phyloP scores from a whole-genome alignment of 495 filamentous ascomycete species.

The Podospora comata region DNA sequence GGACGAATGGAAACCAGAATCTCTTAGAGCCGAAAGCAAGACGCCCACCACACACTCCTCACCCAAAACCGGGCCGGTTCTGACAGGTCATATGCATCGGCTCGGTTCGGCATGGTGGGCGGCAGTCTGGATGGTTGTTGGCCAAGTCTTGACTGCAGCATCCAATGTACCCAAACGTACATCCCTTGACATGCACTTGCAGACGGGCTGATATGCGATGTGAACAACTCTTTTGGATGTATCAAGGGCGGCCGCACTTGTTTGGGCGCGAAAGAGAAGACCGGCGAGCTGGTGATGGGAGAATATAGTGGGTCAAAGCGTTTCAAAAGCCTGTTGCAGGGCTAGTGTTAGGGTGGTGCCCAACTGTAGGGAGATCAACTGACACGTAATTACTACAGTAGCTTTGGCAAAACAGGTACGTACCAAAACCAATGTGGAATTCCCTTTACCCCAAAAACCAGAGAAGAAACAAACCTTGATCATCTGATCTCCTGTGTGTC shows the following conservation, averaged over 20 bases:
- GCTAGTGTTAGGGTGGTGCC: neutral
- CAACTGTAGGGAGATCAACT: neutral
- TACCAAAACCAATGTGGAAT: neutral
- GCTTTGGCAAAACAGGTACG: neutral
- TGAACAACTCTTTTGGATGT: neutral
- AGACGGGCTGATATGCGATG: neutral
- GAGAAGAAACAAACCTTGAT: neutral
- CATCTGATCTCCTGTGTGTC: neutral
- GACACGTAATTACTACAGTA: neutral
- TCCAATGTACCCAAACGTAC: neutral
- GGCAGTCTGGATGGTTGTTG: neutral
- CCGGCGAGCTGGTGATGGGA: no score
- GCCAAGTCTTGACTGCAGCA: neutral
- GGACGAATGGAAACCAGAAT: neutral
- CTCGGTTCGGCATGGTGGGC: neutral
- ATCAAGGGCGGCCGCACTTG: neutral
- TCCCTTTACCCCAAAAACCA: neutral
- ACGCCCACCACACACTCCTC: neutral
- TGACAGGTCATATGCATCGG: neutral
- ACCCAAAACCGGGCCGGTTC: neutral
- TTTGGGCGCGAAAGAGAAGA: neutral
- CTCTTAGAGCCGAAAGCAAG: neutral
- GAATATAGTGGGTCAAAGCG: no score
- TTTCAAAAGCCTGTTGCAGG: no score
- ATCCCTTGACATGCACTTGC: neutral